Evolutionary conservation across 139 green algal genomes (phyloP).

Genomic region (Coccomyxa sp.): DNA sequence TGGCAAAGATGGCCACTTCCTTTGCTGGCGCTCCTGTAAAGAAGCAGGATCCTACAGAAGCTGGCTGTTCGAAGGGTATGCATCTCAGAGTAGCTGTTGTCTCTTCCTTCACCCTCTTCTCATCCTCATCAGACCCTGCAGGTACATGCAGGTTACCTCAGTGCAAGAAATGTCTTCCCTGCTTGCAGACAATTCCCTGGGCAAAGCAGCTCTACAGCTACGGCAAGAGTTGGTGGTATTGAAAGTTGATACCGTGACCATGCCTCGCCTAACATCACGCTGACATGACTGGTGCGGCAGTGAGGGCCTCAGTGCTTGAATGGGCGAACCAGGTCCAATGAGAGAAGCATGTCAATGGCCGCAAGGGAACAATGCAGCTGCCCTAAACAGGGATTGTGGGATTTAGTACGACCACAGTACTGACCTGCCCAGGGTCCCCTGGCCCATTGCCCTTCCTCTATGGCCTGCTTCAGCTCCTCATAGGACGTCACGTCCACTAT

Average conservation of each 20-base stretch:
- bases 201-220: no score
- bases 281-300: not conserved
- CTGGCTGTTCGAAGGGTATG: constrained; percentile 93
- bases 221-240: no score
- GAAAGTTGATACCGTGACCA: no score
- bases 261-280: no score
- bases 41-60: constrained; percentile 61
- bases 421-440: constrained; percentile 83
- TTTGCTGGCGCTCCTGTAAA: constrained; percentile 66
- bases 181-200: no score
- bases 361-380: not conserved
- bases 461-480: constrained; percentile 83
- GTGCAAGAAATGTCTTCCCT: no score
- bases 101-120: constrained; percentile 93
- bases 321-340: no score
- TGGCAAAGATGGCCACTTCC: constrained; percentile 95
- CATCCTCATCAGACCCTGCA: constrained; percentile 71
- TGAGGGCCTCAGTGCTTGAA: no score
- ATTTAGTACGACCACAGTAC: not conserved
- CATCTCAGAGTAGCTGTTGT: constrained; percentile 89
- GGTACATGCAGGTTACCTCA: not conserved
- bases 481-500: constrained; percentile 93
- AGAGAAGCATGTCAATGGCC: not conserved
- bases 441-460: constrained; percentile 89
- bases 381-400: not conserved